Percentiles rank a stretch among this genome's conserved stretches.
These are phyloP conservation scores for Helicostylum pulchrum DNA, from an alignment of 192 early-diverging fungal genomes.

Conservation along the genomic window DNA sequence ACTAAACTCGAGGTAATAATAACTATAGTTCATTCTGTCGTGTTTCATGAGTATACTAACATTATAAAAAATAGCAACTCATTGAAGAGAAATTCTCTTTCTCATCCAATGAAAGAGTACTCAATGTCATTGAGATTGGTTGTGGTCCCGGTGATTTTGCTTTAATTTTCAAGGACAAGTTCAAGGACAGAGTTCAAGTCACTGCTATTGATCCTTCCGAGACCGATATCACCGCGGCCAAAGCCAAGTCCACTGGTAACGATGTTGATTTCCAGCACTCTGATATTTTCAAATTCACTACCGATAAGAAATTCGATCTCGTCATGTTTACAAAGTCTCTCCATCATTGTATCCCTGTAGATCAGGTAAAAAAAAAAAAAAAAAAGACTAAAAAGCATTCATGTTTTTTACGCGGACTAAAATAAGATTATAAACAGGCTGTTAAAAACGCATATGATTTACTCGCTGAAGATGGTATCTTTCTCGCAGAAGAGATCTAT, in stretches of 20 bases:
- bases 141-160: slow-evolving; percentile 13
- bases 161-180: neutral
- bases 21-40: no score
- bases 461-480: neutral
- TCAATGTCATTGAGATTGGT: slow-evolving; percentile 14
- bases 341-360: slow-evolving; percentile 17
- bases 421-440: neutral
- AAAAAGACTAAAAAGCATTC: no score
- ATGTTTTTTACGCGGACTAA: no score
- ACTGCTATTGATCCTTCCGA: slow-evolving; percentile 12
- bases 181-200: neutral
- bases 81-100: slow-evolving; percentile 6
- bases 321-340: slow-evolving; percentile 24
- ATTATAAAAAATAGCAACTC: neutral
- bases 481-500: slow-evolving; percentile 13
- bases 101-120: neutral
- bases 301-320: slow-evolving; percentile 9
- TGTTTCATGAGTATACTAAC: no score
- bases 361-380: slow-evolving; percentile 3
- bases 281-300: slow-evolving; percentile 9
- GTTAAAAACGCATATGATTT: slow-evolving; percentile 3
- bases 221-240: neutral
- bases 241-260: neutral
- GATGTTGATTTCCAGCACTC: neutral
- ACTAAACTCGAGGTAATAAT: no score